Conservation (phyloP, 768 basidiomycete genomes). For the Tricholoma saponaceum region DNA sequence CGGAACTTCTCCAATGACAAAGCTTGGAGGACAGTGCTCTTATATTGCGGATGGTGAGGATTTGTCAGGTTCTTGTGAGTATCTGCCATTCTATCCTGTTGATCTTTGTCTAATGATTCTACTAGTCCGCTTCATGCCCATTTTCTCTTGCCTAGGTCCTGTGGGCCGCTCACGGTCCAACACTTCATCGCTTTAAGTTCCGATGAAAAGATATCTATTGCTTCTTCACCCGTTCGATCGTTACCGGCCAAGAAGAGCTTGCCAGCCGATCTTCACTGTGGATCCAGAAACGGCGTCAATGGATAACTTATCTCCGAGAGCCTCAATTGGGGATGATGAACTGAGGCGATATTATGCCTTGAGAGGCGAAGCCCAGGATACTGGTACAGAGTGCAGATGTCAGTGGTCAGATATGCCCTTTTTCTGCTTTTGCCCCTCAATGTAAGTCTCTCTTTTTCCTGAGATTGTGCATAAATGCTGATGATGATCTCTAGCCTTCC, state of each 20-base stretch:
- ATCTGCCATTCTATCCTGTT: not conserved
- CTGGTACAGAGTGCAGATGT: conserved; percentile 62
- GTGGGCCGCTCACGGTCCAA: conserved; percentile 58
- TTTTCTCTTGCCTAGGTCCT: conserved; percentile 58
- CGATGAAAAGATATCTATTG: conserved; percentile 57
- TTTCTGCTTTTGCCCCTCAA: conserved; percentile 67
- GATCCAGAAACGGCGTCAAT: conserved; percentile 52
- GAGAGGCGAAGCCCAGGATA: conserved; percentile 61
- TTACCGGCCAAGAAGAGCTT: conserved; percentile 25
- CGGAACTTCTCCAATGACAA: conserved; percentile 60
- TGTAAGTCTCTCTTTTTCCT: conserved; percentile 40
- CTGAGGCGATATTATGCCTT: conserved; percentile 68
- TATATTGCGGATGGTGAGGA: conserved; percentile 68
- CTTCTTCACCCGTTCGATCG: conserved; percentile 19
- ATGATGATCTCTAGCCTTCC: conserved; percentile 48
- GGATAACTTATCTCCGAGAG: conserved; percentile 33
- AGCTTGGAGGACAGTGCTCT: conserved; percentile 66
- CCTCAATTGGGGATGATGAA: conserved; percentile 63
- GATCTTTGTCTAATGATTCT: conserved; percentile 9
- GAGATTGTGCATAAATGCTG: not conserved
- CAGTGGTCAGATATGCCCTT: conserved; percentile 70
- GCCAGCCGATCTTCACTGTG: conserved; percentile 49
- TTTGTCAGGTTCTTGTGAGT: conserved; percentile 46
- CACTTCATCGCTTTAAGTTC: conserved; percentile 60
- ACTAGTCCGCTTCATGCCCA: conserved; percentile 42